Base-by-base conservation (phyloP, 768 basidiomycete species). In the Naganishia vaughanmartiniae region DNA sequence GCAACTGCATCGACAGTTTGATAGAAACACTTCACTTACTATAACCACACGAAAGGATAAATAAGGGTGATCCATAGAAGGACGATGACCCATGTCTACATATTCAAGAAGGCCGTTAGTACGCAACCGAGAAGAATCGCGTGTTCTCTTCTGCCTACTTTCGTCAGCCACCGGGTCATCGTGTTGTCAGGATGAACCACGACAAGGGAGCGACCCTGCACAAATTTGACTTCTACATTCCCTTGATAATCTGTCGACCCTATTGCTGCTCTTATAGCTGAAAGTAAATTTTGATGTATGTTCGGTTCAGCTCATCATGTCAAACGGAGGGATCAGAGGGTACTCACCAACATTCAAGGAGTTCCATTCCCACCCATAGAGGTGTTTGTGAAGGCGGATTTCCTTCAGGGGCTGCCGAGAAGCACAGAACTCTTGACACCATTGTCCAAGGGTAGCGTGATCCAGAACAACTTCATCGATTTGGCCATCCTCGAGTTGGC, bases 231-330 rank as follows among this genome's bases (percentile, higher is more conserved):
- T 15, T 28, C 5, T 9, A 63, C 42, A 26, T 42, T 26, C 4
- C 60, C 60, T 45, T 63, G 60, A 63, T 63, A 63, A 63, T 45
- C 60, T 21, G 60, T 63, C 42, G 60, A 42, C 26, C 34, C 60
- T 36, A 63, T 63, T 15, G 60, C 60, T 15, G 60, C 60, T 19
- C 60, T 63, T 31, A 63, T 63, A 28, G 60, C 60, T 63, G 9
- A 7, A 21, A 10, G 10, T 21, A n/a, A 24, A 60, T 45, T 21
- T 12, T 2, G 34, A 60, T 2, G 19, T 19, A 60, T 24, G 10
- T 42, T 39, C 15, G 1, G 10, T n/a, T 14, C 36, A 24, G 10
- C 12, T 24, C 9, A 24, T 26, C 21, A 30, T 7, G 3, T 19
- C 7, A n/a, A 42, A 60, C 5, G 39, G 14, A 42, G 14, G 39